These are phyloP conservation scores for Capsicum baccatum DNA, from an alignment of 257 asterid species.

Conservation along the genomic window DNA sequence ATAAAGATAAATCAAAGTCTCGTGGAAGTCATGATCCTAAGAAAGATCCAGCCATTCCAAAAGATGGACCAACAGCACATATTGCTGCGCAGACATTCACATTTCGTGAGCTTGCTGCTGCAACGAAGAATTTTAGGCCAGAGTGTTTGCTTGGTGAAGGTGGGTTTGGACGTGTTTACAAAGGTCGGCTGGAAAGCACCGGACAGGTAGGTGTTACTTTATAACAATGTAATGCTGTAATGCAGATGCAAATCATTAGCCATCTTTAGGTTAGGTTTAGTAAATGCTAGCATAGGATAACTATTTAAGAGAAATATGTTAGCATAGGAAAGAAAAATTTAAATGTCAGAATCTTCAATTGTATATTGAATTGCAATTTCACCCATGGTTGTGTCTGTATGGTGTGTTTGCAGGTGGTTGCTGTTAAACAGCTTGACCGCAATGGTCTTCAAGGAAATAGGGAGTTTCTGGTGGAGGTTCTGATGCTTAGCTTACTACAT, in stretches of 20 bases:
- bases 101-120: conserved; percentile 86
- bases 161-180: conserved; percentile 95
- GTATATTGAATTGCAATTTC: neutral
- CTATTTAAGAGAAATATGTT: neutral
- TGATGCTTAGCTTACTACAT: conserved; percentile 97
- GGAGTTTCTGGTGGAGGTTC: conserved; percentile 97
- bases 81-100: conserved; percentile 94
- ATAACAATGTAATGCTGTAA: neutral
- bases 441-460: conserved; percentile 95
- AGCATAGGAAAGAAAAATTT: neutral
- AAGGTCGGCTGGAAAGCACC: conserved; percentile 75
- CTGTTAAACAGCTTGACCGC: conserved; percentile 93
- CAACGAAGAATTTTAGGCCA: conserved; percentile 76
- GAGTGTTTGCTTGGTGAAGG: conserved; percentile 93
- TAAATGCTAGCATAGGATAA: neutral
- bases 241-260: neutral
- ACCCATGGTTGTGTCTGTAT: conserved; percentile 31
- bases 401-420: conserved; percentile 71
- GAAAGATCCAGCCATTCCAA: conserved; percentile 64
- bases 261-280: neutral
- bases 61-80: conserved; percentile 73
- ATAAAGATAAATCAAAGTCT: conserved; percentile 68
- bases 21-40: conserved; percentile 63
- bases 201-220: conserved; percentile 67
- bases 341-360: neutral